phyloP scores from a whole-genome alignment of 805 yeast genomes.

The Saccharomycopsis oosterbeekiorum region DNA sequence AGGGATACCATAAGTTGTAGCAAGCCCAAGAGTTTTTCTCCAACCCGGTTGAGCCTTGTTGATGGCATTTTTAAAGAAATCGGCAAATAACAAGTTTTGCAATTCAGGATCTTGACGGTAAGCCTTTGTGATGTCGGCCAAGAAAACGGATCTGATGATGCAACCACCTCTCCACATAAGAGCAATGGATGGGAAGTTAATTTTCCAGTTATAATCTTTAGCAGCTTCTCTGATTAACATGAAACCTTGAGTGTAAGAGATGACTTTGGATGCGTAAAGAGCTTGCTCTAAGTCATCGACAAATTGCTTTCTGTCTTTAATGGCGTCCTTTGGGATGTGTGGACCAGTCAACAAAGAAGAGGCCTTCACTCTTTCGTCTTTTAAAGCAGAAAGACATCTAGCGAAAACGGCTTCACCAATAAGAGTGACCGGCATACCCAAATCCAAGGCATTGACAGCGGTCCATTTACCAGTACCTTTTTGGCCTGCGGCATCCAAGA shows the following conservation, averaged over 20 bases:
- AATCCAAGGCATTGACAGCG: conserved; percentile 93
- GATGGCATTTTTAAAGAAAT: conserved; percentile 88
- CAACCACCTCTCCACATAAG: conserved; percentile 99
- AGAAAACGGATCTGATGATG: conserved; percentile 96
- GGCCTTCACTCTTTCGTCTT: conserved; percentile 84
- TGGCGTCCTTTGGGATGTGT: conserved; percentile 45
- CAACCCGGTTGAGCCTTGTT: conserved; percentile 90
- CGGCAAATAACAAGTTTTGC: conserved; percentile 91
- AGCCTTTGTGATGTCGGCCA: conserved; percentile 94
- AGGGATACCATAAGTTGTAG: conserved; percentile 84
- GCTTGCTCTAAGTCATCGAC: conserved; percentile 96
- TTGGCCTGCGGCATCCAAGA: conserved; percentile 95
- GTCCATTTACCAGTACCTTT: conserved; percentile 99
- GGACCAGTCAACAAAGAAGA: conserved; percentile 77
- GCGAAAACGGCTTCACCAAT: conserved; percentile 98
- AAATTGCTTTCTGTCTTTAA: conserved; percentile 71
- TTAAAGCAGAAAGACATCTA: conserved; percentile 89
- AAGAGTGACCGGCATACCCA: conserved; percentile 96
- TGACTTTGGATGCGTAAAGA: conserved; percentile 94
- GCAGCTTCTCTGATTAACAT: conserved; percentile 99
- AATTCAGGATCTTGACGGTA: conserved; percentile 88
- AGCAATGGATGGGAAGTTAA: conserved; percentile 97
- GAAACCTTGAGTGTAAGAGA: conserved; percentile 98
- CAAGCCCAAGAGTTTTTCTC: conserved; percentile 78
- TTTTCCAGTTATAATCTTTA: conserved; percentile 90